Evolutionary conservation across 1,139 yeast species (phyloP).

Genomic region (Suhomyces coccinellae): DNA sequence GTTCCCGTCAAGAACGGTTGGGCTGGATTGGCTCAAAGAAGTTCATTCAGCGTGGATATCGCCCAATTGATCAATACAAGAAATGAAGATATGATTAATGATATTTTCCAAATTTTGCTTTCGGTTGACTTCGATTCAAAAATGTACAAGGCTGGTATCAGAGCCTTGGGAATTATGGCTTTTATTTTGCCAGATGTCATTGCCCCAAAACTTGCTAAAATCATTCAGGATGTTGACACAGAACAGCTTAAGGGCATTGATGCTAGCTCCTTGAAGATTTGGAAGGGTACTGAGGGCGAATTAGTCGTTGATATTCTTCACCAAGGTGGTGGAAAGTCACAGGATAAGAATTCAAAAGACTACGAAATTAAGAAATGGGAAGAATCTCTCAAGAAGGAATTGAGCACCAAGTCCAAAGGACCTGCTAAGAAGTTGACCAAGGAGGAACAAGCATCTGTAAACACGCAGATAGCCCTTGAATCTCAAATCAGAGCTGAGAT

Average conservation of each 20-base stretch:
- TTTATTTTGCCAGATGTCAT: conserved; percentile 67
- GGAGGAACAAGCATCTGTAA: conserved; percentile 68
- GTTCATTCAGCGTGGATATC: conserved; percentile 56
- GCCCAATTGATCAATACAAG: conserved; percentile 51
- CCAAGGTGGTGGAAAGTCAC: conserved; percentile 39
- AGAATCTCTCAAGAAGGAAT: conserved; percentile 71
- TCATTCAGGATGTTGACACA: conserved; percentile 45
- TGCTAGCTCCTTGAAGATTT: conserved; percentile 48
- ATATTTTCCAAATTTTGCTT: conserved; percentile 3
- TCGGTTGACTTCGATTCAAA: conserved; percentile 18
- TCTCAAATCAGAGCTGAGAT: conserved; percentile 51
- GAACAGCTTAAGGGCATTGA: conserved; percentile 27
- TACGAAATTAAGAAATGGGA: conserved; percentile 92
- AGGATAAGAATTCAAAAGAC: conserved; percentile 69
- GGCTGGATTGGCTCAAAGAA: conserved; percentile 73
- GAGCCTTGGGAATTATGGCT: conserved; percentile 62
- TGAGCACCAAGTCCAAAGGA: conserved; percentile 53
- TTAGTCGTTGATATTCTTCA: conserved; percentile 65
- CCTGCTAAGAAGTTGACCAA: conserved; percentile 59
- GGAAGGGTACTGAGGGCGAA: conserved; percentile 68
- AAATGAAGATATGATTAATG: conserved; percentile 19
- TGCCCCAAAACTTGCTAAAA: conserved; percentile 50
- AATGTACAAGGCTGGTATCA: conserved; percentile 48
- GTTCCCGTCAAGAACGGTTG: conserved; percentile 59
- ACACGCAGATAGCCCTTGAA: conserved; percentile 65